Conservation (phyloP, 345 rosid species). For the Pelargonium nanum region DNA sequence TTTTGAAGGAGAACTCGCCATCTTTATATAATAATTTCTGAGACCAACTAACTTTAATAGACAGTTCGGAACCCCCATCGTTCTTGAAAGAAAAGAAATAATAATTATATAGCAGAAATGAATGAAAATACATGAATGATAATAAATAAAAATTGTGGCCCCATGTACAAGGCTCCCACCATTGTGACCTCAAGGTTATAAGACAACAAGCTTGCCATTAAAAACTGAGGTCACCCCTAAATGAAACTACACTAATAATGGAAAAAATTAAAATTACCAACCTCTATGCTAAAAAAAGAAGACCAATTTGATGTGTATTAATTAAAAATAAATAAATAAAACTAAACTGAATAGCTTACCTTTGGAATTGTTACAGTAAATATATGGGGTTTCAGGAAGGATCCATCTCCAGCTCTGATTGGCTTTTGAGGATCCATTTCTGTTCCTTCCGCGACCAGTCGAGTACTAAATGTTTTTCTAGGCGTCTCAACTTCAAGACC, state of each 20-base stretch:
- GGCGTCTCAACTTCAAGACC: constrained; percentile 79
- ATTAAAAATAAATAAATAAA: neutral
- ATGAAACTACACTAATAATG: too few species aligned
- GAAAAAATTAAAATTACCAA: too few species aligned
- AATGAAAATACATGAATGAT: neutral
- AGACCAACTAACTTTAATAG: constrained; percentile 62
- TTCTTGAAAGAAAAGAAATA: constrained; percentile 30
- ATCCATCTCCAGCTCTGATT: constrained; percentile 34
- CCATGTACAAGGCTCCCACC: too few species aligned
- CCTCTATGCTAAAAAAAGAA: too few species aligned
- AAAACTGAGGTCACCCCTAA: too few species aligned
- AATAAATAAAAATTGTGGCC: too few species aligned
- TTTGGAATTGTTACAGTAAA: constrained; percentile 66
- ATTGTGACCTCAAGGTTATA: too few species aligned
- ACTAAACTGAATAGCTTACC: constrained; percentile 23
- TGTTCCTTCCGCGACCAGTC: constrained; percentile 34
- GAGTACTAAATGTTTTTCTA: constrained; percentile 48
- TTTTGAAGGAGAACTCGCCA: constrained; percentile 47
- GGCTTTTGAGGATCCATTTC: constrained; percentile 30
- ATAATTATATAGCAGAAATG: neutral
- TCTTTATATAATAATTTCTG: constrained; percentile 51
- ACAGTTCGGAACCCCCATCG: constrained; percentile 72
- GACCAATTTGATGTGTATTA: neutral
- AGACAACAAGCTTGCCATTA: too few species aligned
- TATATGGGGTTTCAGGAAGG: constrained; percentile 55